These are phyloP conservation scores for Xerocomus brunneocitrinus DNA, from an alignment of 768 basidiomycete genomes.

Conservation along the genomic window DNA sequence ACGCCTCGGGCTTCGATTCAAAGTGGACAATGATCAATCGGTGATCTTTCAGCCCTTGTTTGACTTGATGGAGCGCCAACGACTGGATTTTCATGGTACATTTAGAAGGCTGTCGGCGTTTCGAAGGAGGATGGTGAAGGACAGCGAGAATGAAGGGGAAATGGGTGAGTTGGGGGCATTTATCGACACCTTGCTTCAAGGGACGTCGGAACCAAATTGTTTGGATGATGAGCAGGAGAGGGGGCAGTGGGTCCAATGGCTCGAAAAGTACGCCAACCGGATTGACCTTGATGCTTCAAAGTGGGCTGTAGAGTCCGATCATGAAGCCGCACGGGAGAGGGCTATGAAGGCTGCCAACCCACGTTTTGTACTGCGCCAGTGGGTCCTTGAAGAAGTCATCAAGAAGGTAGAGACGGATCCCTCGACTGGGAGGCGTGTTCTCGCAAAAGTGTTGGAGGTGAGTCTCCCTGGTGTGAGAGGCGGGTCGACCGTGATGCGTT, in stretches of 20 bases:
- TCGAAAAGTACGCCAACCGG: slow-evolving; percentile 55
- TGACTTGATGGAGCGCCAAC: slow-evolving; percentile 64
- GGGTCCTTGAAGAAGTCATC: slow-evolving; percentile 95
- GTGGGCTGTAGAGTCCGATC: slow-evolving; percentile 38
- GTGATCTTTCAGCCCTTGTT: slow-evolving; percentile 63
- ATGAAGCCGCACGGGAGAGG: slow-evolving; percentile 43
- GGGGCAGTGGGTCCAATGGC: slow-evolving; percentile 58
- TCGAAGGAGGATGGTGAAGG: slow-evolving; percentile 37
- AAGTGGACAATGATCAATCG: slow-evolving; percentile 54
- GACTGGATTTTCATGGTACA: slow-evolving; percentile 84
- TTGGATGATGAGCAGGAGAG: slow-evolving; percentile 44
- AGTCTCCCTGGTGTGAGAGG: slow-evolving; percentile 17
- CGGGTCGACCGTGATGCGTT: neutral
- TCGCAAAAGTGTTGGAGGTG: slow-evolving; percentile 82
- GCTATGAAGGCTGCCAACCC: slow-evolving; percentile 70
- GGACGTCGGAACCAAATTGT: slow-evolving; percentile 43
- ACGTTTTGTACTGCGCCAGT: slow-evolving; percentile 89
- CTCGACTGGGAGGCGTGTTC: slow-evolving; percentile 55
- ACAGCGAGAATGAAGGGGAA: slow-evolving; percentile 8
- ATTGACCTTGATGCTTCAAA: slow-evolving; percentile 48
- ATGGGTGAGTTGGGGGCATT: slow-evolving; percentile 34
- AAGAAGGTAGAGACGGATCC: slow-evolving; percentile 62
- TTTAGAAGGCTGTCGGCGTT: slow-evolving; percentile 73
- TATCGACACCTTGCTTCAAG: slow-evolving; percentile 41
- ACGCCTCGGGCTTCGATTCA: slow-evolving; percentile 73